Evolutionary conservation across 2,329 filamentous ascomycete genomes (phyloP).

Genomic region (Aspergillus fijiensis): DNA sequence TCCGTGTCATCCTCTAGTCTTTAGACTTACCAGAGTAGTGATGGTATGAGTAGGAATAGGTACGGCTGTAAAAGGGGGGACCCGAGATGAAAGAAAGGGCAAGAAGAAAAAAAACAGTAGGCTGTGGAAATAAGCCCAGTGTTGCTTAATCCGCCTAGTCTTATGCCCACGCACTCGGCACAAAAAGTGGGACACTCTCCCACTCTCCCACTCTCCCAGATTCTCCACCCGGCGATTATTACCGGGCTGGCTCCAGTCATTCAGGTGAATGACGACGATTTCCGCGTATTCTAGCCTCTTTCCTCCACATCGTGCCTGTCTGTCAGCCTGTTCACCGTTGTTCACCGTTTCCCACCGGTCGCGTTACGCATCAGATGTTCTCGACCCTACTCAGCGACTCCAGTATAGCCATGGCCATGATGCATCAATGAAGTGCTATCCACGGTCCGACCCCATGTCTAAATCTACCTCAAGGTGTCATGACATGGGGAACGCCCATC

Average conservation of each 20-base stretch:
- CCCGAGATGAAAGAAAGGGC: slow-evolving; percentile 2
- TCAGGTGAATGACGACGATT: not conserved
- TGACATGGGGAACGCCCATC: not conserved
- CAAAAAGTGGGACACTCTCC: not conserved
- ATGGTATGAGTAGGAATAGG: no score
- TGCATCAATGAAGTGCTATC: not conserved
- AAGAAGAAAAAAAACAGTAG: slow-evolving; percentile 1
- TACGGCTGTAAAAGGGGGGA: not conserved
- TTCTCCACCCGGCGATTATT: not conserved
- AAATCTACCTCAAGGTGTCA: not conserved
- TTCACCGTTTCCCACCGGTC: not conserved
- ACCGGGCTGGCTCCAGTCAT: not conserved
- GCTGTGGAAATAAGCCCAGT: not conserved
- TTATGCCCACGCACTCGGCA: not conserved
- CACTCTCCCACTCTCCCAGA: no score
- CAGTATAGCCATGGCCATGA: no score
- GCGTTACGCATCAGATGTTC: not conserved
- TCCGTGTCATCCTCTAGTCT: not conserved
- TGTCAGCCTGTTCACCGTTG: not conserved
- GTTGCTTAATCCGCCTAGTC: not conserved
- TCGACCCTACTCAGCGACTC: not conserved
- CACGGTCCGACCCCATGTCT: not conserved
- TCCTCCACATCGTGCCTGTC: not conserved
- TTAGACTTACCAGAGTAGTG: no score
- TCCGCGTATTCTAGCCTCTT: not conserved